phyloP scores from a whole-genome alignment of 495 filamentous ascomycete species.

The Penicillium coprophilum region DNA sequence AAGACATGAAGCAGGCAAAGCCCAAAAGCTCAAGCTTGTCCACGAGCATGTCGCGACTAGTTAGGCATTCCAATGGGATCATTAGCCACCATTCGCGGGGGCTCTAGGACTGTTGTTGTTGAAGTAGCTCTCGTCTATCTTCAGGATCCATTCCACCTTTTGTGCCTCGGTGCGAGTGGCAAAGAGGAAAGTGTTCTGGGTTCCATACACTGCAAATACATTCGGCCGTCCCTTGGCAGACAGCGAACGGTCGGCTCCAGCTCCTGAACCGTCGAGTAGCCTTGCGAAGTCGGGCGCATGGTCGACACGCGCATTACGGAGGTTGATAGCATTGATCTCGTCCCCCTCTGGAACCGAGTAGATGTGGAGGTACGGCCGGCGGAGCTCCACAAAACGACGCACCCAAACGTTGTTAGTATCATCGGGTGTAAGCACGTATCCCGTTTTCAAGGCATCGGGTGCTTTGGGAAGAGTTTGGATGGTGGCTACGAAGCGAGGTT shows the following conservation, averaged over 20 bases:
- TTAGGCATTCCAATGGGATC: background rate
- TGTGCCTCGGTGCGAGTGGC: slow-evolving; percentile 81
- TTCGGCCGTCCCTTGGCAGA: slow-evolving; percentile 58
- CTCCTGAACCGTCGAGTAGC: slow-evolving; percentile 57
- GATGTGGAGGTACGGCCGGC: slow-evolving; percentile 88
- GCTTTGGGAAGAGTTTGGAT: slow-evolving; percentile 72
- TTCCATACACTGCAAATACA: slow-evolving; percentile 91
- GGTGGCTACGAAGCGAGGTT: slow-evolving; percentile 63
- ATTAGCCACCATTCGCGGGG: slow-evolving; percentile 26
- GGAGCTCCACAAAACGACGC: slow-evolving; percentile 88
- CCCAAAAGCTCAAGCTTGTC: slow-evolving; percentile 3
- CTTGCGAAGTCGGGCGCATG: slow-evolving; percentile 82
- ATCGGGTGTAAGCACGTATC: slow-evolving; percentile 77
- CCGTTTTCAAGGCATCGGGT: slow-evolving; percentile 72
- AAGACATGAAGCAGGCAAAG: slow-evolving; percentile 22
- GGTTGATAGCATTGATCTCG: slow-evolving; percentile 83
- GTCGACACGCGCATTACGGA: slow-evolving; percentile 82
- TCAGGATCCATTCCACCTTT: slow-evolving; percentile 92
- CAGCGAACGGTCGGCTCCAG: slow-evolving; percentile 28
- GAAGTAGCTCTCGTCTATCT: slow-evolving; percentile 65
- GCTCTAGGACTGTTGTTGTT: slow-evolving; percentile 37
- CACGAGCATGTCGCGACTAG: background rate
- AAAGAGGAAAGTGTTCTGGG: slow-evolving; percentile 92
- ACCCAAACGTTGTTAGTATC: slow-evolving; percentile 75
- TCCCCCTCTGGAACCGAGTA: slow-evolving; percentile 81